phyloP scores from a whole-genome alignment of 2,329 filamentous ascomycete species.

The Achaetomium macrosporum region DNA sequence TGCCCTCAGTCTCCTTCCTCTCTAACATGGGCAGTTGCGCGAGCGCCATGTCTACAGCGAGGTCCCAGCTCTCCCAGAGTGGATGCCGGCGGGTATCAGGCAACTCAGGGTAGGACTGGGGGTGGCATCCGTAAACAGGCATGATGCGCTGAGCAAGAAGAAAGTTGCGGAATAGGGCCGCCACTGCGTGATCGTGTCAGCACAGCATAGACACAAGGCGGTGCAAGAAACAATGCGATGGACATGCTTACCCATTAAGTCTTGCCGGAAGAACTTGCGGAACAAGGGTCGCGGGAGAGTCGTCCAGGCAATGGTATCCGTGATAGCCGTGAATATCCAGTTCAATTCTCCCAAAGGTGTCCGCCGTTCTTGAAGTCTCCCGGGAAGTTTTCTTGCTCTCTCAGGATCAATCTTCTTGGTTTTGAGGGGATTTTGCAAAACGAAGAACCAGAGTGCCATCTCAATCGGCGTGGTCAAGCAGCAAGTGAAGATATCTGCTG shows the following conservation, averaged over 20 bases:
- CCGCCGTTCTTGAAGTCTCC: slow-evolving; percentile 83
- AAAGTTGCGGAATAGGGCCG: slow-evolving; percentile 93
- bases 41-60: slow-evolving; percentile 91
- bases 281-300: slow-evolving; percentile 84
- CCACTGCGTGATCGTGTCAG: slow-evolving; percentile 49
- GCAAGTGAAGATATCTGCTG: slow-evolving; percentile 91
- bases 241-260: slow-evolving; percentile 61
- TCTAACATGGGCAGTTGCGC: slow-evolving; percentile 83
- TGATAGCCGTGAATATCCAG: slow-evolving; percentile 99
- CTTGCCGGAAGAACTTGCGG: slow-evolving; percentile 94
- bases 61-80: slow-evolving; percentile 95
- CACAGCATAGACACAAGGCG: not conserved
- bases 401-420: slow-evolving; percentile 63
- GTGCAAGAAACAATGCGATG: not conserved
- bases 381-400: slow-evolving; percentile 82
- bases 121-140: slow-evolving; percentile 92
- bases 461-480: slow-evolving; percentile 96
- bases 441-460: slow-evolving; percentile 94
- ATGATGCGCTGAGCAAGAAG: slow-evolving; percentile 91
- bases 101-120: slow-evolving; percentile 84
- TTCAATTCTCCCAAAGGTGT: slow-evolving; percentile 95
- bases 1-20: slow-evolving; percentile 65
- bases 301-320: slow-evolving; percentile 98
- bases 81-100: slow-evolving; percentile 93
- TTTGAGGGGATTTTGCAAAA: slow-evolving; percentile 77